Evolutionary conservation across 345 rosid species (phyloP), one percentile per base, ranked within the genome.

Genomic region (Salix dunnii): DNA sequence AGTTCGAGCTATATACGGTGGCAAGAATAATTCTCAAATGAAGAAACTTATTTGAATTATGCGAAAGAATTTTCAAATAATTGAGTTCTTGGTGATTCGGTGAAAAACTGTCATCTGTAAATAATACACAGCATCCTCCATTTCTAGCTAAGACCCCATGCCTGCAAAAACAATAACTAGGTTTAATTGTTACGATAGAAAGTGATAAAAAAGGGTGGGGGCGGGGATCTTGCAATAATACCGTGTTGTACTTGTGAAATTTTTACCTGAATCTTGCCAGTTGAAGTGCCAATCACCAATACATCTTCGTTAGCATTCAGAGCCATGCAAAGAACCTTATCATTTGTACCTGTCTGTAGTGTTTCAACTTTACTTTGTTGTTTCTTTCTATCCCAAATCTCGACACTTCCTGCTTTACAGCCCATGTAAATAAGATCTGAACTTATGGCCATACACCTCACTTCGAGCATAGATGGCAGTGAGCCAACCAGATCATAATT

Each of bases 301-400:
- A 87, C 67, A 67, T 91, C 91, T 78, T 91, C 92, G 13, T 74
- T 83, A 2, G 53, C 82, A 66, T 87, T 88, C n/a, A 91, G 73
- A 49, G 86, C 88, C 89, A 91, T 79, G 81, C 84, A 82, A 65
- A 82, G 67, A 42, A 91, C 77, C 76, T 78, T 91, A 64, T 81
- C 75, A 17, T 42, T 86, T 9, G 87, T 82, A 33, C 83, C 82
- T 14, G 84, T 77, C 73, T 86, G 91, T 21, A 89, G 82, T 5
- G 83, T 81, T 46, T 88, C 92, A 0, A 88, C 76, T 76, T 74
- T 88, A 33, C 20, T 87, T 16, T 76, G 89, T 16, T 76, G 88
- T 78, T 82, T 88, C 85, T 91, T 88, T 38, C 67, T 80, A 78
- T 89, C 88, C 95, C 95, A 91, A 49, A 88, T 83, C 77, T 91